Evolutionary conservation across 768 basidiomycete species (phyloP).

Genomic region (Pleurotus platypus): DNA sequence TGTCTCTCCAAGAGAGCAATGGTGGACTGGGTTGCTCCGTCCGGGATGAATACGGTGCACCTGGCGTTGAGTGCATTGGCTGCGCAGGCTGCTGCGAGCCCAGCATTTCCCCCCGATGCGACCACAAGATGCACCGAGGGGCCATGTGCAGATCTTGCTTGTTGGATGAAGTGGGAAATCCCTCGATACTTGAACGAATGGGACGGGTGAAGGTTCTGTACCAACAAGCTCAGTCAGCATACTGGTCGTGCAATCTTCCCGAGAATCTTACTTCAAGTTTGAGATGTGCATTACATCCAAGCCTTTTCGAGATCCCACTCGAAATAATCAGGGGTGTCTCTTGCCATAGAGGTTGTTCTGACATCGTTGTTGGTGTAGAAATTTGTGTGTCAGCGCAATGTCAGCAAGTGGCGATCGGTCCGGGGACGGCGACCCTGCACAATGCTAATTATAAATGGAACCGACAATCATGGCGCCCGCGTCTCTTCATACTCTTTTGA

Average conservation of each 20-base stretch:
- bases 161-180: constrained; percentile 57
- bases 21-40: constrained; percentile 44
- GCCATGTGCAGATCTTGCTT: constrained; percentile 48
- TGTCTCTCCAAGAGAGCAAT: constrained; percentile 47
- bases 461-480: too few relatives aligned
- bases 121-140: constrained; percentile 56
- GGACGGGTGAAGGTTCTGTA: constrained; percentile 66
- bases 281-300: constrained; percentile 55
- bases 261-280: constrained; percentile 60
- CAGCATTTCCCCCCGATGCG: constrained; percentile 83
- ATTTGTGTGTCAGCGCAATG: too few relatives aligned
- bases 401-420: too few relatives aligned
- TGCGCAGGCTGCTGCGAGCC: constrained; percentile 64
- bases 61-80: constrained; percentile 48
- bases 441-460: too few relatives aligned
- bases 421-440: too few relatives aligned
- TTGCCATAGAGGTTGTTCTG: constrained; percentile 36
- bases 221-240: constrained; percentile 2
- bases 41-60: constrained; percentile 70
- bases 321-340: constrained; percentile 69
- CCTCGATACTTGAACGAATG: constrained; percentile 80
- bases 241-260: background rate
- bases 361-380: too few relatives aligned
- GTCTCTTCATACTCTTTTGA: too few relatives aligned
- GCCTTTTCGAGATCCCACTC: constrained; percentile 46